phyloP scores from a whole-genome alignment of 352 stramenopile species.

The Globisporangium uncinulatum region DNA sequence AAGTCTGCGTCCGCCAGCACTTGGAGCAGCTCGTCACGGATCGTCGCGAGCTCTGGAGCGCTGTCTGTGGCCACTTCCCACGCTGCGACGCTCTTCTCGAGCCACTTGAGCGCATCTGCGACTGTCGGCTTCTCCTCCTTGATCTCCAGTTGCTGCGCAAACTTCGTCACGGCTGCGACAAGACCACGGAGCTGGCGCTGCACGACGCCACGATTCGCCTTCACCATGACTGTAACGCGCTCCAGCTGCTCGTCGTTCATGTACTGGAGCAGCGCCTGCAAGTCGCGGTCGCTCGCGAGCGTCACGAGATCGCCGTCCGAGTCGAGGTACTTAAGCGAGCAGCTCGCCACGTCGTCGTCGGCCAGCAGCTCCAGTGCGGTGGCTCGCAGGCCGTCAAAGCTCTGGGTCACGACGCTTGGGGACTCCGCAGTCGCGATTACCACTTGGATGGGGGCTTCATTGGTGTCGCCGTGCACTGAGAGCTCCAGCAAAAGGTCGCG shows the following conservation, averaged over 20 bases:
- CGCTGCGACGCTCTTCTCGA: slow-evolving; percentile 28
- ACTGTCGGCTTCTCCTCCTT: slow-evolving; percentile 30
- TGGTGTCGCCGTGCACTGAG: neutral
- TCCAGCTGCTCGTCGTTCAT: slow-evolving; percentile 13
- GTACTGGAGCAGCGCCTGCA: slow-evolving; percentile 24
- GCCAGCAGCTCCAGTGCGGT: slow-evolving; percentile 1
- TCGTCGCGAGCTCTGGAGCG: slow-evolving; percentile 23
- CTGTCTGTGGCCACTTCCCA: slow-evolving; percentile 42
- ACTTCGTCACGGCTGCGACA: slow-evolving; percentile 47
- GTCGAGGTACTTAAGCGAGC: slow-evolving; percentile 30
- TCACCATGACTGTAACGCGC: slow-evolving; percentile 8
- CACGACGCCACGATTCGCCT: slow-evolving; percentile 16
- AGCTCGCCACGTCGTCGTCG: slow-evolving; percentile 1
- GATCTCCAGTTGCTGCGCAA: slow-evolving; percentile 26
- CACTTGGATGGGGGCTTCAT: neutral
- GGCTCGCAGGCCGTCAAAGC: neutral
- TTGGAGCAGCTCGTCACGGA: slow-evolving; percentile 42
- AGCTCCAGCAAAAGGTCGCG: slow-evolving; percentile 3
- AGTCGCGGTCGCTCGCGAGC: slow-evolving; percentile 26
- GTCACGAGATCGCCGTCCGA: slow-evolving; percentile 36
- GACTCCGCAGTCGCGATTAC: neutral
- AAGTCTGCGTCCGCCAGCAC: slow-evolving; percentile 36
- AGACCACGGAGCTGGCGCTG: slow-evolving; percentile 39
- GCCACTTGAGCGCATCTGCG: slow-evolving; percentile 28
- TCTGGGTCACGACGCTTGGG: neutral